Percentiles rank a stretch among this genome's conserved stretches.
Conservation (phyloP, 2,329 filamentous ascomycete genomes). For the Remersonia thermophila region DNA sequence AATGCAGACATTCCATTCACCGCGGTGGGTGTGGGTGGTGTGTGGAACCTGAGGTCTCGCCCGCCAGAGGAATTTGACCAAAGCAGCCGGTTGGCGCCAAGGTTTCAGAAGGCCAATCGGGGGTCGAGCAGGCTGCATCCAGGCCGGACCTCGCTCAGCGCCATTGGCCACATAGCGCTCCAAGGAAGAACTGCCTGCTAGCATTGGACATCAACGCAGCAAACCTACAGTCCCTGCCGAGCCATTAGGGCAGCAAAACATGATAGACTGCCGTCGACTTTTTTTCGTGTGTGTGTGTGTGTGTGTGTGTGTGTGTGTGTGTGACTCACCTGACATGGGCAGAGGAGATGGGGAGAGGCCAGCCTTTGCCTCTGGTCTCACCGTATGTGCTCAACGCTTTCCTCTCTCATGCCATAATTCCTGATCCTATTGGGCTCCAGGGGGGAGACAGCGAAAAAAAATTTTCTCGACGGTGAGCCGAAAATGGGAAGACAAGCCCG, state of each 20-base stretch:
- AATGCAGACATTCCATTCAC: neutral
- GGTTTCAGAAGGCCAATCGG: no score
- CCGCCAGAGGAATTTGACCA: neutral
- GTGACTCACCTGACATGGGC: conserved; percentile 12
- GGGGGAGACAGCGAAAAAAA: conserved; percentile 12
- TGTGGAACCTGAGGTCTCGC: neutral
- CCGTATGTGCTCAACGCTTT: conserved; percentile 2
- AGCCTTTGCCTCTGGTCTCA: neutral
- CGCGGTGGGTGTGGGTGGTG: no score
- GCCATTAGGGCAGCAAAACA: conserved; percentile 18
- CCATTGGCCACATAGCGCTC: conserved; percentile 13
- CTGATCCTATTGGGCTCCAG: no score
- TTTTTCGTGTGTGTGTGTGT: conserved; percentile 9
- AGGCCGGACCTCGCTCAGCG: conserved; percentile 5
- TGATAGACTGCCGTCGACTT: conserved; percentile 9
- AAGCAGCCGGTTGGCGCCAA: no score
- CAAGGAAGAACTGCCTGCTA: conserved; percentile 10
- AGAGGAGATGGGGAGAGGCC: neutral
- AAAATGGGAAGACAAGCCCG: conserved; percentile 2
- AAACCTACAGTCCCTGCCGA: conserved; percentile 10
- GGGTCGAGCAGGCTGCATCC: conserved; percentile 13
- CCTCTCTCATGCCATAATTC: neutral
- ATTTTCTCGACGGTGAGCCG: conserved; percentile 17
- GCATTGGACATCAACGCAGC: conserved; percentile 23
- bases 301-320: conserved; percentile 13